Conservation (phyloP, 148 eudicot species). For the Vaccinium macrocarpon region DNA sequence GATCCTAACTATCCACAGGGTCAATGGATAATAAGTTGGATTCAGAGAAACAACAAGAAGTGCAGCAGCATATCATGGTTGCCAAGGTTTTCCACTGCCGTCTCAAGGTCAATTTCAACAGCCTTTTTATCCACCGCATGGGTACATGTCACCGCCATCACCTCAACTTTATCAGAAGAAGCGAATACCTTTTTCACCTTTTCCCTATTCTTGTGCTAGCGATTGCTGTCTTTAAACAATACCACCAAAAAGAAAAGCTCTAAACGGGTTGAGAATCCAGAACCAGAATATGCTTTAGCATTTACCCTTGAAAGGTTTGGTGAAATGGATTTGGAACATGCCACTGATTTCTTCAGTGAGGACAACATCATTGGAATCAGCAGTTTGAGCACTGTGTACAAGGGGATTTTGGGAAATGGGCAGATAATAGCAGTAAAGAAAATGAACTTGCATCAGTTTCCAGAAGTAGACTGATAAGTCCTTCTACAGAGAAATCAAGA, state of each 20-base stretch:
- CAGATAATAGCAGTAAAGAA: constrained; percentile 61
- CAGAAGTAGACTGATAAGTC: constrained; percentile 66
- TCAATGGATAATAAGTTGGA: constrained; percentile 48
- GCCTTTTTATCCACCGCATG: constrained; percentile 66
- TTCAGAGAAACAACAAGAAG: constrained; percentile 41
- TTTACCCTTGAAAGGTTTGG: constrained; percentile 54
- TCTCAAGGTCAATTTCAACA: constrained; percentile 58
- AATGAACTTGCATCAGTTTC: constrained; percentile 59
- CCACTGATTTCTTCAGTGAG: constrained; percentile 57
- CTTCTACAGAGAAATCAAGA: constrained; percentile 69
- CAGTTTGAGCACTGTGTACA: constrained; percentile 73
- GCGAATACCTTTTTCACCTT: constrained; percentile 44
- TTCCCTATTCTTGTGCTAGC: constrained; percentile 31
- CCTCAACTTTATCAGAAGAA: constrained; percentile 63
- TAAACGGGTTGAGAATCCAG: constrained; percentile 29
- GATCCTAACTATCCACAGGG: constrained; percentile 40
- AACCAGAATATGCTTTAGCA: constrained; percentile 32
- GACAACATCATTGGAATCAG: constrained; percentile 59
- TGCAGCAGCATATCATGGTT: constrained; percentile 40
- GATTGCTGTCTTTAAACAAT: constrained; percentile 16
- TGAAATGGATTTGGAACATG: constrained; percentile 52
- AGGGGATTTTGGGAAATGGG: constrained; percentile 60
- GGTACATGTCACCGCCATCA: constrained; percentile 47
- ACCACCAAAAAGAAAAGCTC: constrained; percentile 24
- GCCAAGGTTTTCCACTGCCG: constrained; percentile 51